phyloP scores from a whole-genome alignment of 208 protist species.

The Naegleria lovaniensis region DNA sequence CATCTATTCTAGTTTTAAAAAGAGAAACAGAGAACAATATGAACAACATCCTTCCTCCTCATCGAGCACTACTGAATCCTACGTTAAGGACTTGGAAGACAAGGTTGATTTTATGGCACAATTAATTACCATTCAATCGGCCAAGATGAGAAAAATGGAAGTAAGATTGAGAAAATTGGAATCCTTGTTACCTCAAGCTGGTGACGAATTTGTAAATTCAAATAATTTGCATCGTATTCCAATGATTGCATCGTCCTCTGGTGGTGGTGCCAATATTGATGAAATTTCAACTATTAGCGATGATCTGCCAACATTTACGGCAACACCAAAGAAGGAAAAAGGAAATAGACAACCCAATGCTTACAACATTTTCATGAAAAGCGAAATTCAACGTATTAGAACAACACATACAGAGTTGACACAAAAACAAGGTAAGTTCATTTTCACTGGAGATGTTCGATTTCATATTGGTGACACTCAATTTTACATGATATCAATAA shows the following conservation, averaged over 20 bases:
- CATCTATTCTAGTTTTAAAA: neutral
- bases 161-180: neutral
- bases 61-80: neutral
- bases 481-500: no score
- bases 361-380: slow-evolving; percentile 18
- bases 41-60: neutral
- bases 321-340: slow-evolving; percentile 1
- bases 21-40: neutral
- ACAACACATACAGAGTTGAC: neutral
- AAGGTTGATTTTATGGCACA: slow-evolving; percentile 19
- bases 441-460: no score
- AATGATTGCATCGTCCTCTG: neutral
- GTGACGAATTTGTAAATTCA: neutral
- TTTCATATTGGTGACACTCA: no score
- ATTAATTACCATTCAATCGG: neutral
- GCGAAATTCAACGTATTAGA: neutral
- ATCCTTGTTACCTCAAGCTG: neutral
- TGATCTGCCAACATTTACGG: neutral
- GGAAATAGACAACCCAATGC: neutral
- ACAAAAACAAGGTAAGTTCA: slow-evolving; percentile 14
- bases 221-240: neutral
- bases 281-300: neutral
- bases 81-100: neutral
- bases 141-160: slow-evolving; percentile 21
- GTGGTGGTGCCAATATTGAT: neutral